These are phyloP conservation scores for Xylariales sp. DNA, from an alignment of 2,329 filamentous ascomycete species.

Conservation along the genomic window DNA sequence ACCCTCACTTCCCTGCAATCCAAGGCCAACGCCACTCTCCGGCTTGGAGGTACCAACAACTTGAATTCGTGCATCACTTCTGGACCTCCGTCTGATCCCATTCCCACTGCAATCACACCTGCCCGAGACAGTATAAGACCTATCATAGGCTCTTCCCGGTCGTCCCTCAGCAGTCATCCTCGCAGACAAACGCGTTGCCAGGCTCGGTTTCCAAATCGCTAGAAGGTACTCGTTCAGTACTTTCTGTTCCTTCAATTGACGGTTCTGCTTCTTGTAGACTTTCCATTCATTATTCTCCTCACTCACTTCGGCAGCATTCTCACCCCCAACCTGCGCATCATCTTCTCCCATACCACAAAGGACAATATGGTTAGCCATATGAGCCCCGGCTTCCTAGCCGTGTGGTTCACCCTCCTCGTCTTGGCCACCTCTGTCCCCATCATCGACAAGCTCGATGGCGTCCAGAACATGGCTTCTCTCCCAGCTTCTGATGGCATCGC, in stretches of 20 bases:
- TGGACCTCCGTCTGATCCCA: no score
- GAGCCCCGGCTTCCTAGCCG: slow-evolving; percentile 15
- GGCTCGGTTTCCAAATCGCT: background rate
- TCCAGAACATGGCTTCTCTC: background rate
- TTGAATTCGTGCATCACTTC: no score
- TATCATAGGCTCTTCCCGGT: background rate
- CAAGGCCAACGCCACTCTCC: slow-evolving; percentile 16
- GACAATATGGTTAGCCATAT: slow-evolving; percentile 15
- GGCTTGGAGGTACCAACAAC: slow-evolving; percentile 15
- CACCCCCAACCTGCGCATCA: no score
- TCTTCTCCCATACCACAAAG: background rate
- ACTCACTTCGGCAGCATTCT: background rate
- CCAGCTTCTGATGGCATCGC: slow-evolving; percentile 6
- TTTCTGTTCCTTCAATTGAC: no score
- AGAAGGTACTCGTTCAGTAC: no score
- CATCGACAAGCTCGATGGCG: background rate
- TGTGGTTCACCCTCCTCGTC: slow-evolving; percentile 16
- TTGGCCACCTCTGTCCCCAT: slow-evolving; percentile 3
- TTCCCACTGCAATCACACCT: no score
- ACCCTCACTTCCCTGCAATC: slow-evolving; percentile 10
- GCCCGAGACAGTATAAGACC: slow-evolving; percentile 7
- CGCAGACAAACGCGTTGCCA: slow-evolving; percentile 1
- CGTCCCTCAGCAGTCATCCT: background rate
- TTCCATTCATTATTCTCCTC: background rate
- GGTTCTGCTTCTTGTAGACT: no score